Evolutionary conservation across 1,139 yeast genomes (phyloP).

Genomic region (Arxiozyma bovina): DNA sequence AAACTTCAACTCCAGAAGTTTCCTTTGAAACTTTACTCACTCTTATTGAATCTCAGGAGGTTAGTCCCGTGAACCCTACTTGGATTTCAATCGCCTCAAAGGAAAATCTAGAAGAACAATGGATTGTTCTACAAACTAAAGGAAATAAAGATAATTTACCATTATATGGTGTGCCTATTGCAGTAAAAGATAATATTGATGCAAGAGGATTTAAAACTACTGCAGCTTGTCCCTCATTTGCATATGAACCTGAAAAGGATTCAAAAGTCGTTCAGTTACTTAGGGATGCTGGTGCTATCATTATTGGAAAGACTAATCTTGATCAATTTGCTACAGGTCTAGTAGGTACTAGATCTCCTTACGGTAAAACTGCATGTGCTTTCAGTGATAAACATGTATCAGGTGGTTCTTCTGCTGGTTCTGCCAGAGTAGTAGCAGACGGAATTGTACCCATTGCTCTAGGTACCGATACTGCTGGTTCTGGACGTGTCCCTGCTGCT

Average conservation of each 20-base stretch:
- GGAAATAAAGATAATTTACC: constrained; percentile 39
- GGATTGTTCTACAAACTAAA: constrained; percentile 63
- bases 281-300: constrained; percentile 78
- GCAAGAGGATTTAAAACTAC: constrained; percentile 76
- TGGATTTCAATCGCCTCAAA: constrained; percentile 74
- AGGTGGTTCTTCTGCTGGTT: constrained; percentile 96
- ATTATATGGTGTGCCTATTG: constrained; percentile 83
- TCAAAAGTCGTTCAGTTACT: constrained; percentile 64
- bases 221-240: constrained; percentile 86
- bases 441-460: constrained; percentile 82
- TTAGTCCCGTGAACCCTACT: constrained; percentile 60
- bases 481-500: constrained; percentile 97
- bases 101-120: constrained; percentile 61
- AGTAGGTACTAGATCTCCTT: constrained; percentile 91
- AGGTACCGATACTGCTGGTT: constrained; percentile 98
- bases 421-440: constrained; percentile 79
- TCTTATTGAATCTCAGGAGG: constrained; percentile 42
- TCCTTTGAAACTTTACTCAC: constrained; percentile 45
- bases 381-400: constrained; percentile 69
- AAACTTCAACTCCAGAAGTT: constrained; percentile 49
- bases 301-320: constrained; percentile 84
- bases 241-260: constrained; percentile 58
- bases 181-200: constrained; percentile 90
- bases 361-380: constrained; percentile 76
- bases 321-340: constrained; percentile 97